A percentile compares a stretch with the other conserved stretches of the same genome.
These are phyloP conservation scores for Populus davidiana DNA, from an alignment of 345 rosid genomes.

Conservation along the genomic window DNA sequence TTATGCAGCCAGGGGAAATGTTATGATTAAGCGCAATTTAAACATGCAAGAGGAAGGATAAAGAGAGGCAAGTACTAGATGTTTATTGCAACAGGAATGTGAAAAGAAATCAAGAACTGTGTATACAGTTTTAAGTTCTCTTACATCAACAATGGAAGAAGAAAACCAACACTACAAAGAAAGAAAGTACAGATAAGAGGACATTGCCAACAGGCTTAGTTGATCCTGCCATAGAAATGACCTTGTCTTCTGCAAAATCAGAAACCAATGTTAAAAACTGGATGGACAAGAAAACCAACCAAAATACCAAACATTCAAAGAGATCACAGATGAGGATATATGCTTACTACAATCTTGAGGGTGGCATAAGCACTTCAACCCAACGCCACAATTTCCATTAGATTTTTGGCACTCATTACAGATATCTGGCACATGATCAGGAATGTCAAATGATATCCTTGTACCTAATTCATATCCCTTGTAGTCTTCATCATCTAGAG, in stretches of 20 bases:
- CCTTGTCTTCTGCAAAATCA: constrained; percentile 44
- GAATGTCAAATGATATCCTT: constrained; percentile 53
- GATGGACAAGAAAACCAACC: background rate
- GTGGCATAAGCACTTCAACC: constrained; percentile 62
- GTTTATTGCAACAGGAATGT: background rate
- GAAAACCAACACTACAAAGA: constrained; percentile 4
- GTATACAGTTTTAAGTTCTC: background rate
- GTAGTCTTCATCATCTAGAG: constrained; percentile 10
- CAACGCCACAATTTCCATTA: constrained; percentile 63
- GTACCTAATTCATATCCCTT: constrained; percentile 33
- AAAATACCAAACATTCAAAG: background rate
- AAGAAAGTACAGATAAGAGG: constrained; percentile 19
- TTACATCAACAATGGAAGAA: background rate
- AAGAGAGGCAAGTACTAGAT: background rate
- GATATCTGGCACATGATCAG: constrained; percentile 53
- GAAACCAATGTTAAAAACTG: background rate
- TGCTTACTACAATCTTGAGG: constrained; percentile 63
- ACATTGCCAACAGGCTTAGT: background rate
- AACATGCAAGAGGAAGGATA: background rate
- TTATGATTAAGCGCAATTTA: background rate
- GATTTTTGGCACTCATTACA: constrained; percentile 57
- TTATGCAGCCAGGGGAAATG: background rate
- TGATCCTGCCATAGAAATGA: constrained; percentile 27
- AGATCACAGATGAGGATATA: background rate
- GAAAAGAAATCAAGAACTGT: background rate